phyloP scores from a whole-genome alignment of 257 asterid genomes.

The Salvia hispanica region DNA sequence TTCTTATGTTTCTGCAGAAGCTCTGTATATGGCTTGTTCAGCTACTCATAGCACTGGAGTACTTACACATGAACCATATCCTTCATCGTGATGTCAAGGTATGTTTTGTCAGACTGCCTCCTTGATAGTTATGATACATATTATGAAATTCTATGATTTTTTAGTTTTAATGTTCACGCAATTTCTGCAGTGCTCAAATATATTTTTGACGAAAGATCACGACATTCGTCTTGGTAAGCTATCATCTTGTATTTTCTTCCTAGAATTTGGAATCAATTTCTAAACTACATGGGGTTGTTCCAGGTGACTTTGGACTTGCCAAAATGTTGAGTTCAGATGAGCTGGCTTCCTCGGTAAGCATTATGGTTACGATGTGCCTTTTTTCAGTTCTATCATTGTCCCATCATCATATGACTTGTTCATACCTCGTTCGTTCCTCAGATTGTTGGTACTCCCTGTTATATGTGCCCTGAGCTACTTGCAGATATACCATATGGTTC shows the following conservation, averaged over 20 bases:
- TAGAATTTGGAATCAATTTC: conserved; percentile 29
- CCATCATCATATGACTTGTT: conserved; percentile 28
- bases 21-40: conserved; percentile 93
- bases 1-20: conserved; percentile 48
- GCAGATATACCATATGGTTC: conserved; percentile 95
- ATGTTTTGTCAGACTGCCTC: conserved; percentile 31
- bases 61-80: conserved; percentile 77
- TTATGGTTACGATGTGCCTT: conserved; percentile 4
- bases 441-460: conserved; percentile 97
- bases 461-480: conserved; percentile 97
- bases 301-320: conserved; percentile 98
- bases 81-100: conserved; percentile 98
- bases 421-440: conserved; percentile 34
- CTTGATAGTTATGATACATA: conserved; percentile 12
- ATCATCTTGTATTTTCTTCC: conserved; percentile 11
- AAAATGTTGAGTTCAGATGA: conserved; percentile 83
- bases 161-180: conserved; percentile 17
- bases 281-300: conserved; percentile 28
- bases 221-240: conserved; percentile 85
- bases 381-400: conserved; percentile 13
- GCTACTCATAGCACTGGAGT: conserved; percentile 88
- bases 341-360: conserved; percentile 86
- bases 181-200: conserved; percentile 85
- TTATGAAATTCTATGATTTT: conserved; percentile 9
- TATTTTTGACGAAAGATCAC: conserved; percentile 82